Conservation (phyloP, 2,329 filamentous ascomycete genomes). For the Curvularia sp. region DNA sequence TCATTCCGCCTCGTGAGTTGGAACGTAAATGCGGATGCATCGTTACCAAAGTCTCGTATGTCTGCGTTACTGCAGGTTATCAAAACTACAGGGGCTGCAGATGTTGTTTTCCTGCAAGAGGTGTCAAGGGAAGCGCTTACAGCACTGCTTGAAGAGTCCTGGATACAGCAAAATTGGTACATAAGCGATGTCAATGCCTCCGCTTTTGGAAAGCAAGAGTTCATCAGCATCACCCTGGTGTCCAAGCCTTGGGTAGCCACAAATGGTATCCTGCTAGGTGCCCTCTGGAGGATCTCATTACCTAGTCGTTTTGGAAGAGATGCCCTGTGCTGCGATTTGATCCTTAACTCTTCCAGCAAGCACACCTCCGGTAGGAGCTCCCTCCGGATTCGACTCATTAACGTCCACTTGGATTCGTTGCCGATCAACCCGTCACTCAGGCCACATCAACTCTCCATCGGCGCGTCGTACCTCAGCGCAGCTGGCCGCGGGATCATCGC, state of each 20-base stretch:
- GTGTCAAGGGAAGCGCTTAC: constrained; percentile 4
- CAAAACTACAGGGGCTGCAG: not conserved
- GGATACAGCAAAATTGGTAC: constrained; percentile 12
- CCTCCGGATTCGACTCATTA: constrained; percentile 4
- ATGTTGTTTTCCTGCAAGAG: constrained; percentile 13
- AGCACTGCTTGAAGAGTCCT: constrained; percentile 3
- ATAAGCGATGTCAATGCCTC: not conserved
- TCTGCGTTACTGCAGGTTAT: constrained; percentile 5
- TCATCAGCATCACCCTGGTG: constrained; percentile 6
- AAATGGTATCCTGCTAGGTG: not conserved
- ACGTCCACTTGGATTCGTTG: constrained; percentile 11
- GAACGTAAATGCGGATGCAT: constrained; percentile 6
- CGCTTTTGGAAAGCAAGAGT: constrained; percentile 3
- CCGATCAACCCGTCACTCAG: constrained; percentile 15
- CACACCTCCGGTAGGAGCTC: not conserved
- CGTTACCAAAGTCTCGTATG: constrained; percentile 5
- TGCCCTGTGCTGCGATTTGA: constrained; percentile 10
- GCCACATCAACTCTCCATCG: constrained; percentile 3
- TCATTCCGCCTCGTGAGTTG: constrained; percentile 12
- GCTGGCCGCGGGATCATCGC: constrained; percentile 9
- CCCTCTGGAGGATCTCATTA: constrained; percentile 6
- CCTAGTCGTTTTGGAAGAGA: constrained; percentile 14
- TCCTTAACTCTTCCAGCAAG: constrained; percentile 6
- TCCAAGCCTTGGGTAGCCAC: not conserved
- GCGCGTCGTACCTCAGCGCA: constrained; percentile 2